These are phyloP conservation scores for Phytophthora sansomeana DNA, from an alignment of 352 stramenopile species.

Conservation along the genomic window DNA sequence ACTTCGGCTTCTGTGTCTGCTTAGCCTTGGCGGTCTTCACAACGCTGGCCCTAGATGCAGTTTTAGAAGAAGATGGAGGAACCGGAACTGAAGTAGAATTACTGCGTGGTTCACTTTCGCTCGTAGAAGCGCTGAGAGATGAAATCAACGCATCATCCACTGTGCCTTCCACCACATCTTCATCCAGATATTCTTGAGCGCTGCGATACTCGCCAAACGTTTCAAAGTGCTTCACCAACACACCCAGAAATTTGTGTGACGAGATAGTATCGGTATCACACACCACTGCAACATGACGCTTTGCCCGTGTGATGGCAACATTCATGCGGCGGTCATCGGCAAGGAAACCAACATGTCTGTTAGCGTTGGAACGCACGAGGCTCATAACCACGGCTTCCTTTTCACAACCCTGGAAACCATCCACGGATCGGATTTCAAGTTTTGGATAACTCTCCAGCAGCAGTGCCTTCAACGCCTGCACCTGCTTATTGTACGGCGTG, in stretches of 20 bases:
- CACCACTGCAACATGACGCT: slow-evolving; percentile 95
- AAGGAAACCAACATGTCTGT: slow-evolving; percentile 95
- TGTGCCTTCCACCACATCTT: slow-evolving; percentile 56
- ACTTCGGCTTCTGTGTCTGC: slow-evolving; percentile 20
- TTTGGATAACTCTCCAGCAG: slow-evolving; percentile 75
- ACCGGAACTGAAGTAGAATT: background rate
- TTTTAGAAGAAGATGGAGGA: slow-evolving; percentile 3
- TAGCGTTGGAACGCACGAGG: slow-evolving; percentile 95
- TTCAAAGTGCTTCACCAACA: slow-evolving; percentile 94
- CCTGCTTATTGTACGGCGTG: slow-evolving; percentile 98
- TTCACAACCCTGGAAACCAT: slow-evolving; percentile 98
- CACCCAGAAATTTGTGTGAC: slow-evolving; percentile 91
- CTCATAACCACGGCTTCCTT: slow-evolving; percentile 98
- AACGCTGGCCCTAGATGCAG: slow-evolving; percentile 2
- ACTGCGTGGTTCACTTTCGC: slow-evolving; percentile 2
- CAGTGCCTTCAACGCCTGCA: slow-evolving; percentile 91
- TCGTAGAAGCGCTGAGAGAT: slow-evolving; percentile 5
- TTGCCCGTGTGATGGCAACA: slow-evolving; percentile 97
- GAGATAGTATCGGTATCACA: slow-evolving; percentile 96
- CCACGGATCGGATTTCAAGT: slow-evolving; percentile 94
- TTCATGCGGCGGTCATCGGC: slow-evolving; percentile 97
- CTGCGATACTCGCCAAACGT: slow-evolving; percentile 91
- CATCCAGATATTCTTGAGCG: slow-evolving; percentile 83
- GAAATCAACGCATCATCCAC: slow-evolving; percentile 26
- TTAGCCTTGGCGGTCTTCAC: slow-evolving; percentile 19